phyloP scores from a whole-genome alignment of 352 stramenopile species.

The Phytopythium sindhum region DNA sequence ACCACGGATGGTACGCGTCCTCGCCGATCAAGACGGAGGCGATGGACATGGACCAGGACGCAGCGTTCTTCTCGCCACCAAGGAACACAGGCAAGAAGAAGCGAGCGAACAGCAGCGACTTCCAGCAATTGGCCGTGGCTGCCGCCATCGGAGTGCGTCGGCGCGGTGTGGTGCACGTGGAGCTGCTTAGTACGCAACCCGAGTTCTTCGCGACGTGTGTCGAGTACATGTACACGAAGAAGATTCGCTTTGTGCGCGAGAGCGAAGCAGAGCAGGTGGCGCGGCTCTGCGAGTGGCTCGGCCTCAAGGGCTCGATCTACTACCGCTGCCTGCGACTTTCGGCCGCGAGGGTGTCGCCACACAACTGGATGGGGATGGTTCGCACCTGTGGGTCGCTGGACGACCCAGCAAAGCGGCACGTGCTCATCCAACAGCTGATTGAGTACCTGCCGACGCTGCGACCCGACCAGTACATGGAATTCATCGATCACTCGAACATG shows the following conservation, averaged over 20 bases:
- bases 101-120: neutral
- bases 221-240: constrained; percentile 56
- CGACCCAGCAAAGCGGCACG: constrained; percentile 10
- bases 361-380: constrained; percentile 52
- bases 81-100: neutral
- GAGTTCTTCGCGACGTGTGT: constrained; percentile 41
- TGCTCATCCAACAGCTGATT: constrained; percentile 33
- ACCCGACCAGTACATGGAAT: constrained; percentile 16
- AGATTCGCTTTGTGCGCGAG: constrained; percentile 28
- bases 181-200: constrained; percentile 33
- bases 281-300: constrained; percentile 43
- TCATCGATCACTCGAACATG: constrained; percentile 19
- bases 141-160: neutral
- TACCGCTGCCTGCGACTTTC: constrained; percentile 32
- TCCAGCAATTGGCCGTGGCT: neutral
- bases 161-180: constrained; percentile 30
- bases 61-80: neutral
- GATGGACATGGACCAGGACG: neutral
- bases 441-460: constrained; percentile 27
- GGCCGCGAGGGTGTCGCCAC: constrained; percentile 23
- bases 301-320: constrained; percentile 33
- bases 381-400: constrained; percentile 20
- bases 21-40: neutral
- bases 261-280: constrained; percentile 30
- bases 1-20: neutral